These are phyloP conservation scores for Pichia sp. DNA, from an alignment of 1,139 yeast genomes.

Conservation along the genomic window DNA sequence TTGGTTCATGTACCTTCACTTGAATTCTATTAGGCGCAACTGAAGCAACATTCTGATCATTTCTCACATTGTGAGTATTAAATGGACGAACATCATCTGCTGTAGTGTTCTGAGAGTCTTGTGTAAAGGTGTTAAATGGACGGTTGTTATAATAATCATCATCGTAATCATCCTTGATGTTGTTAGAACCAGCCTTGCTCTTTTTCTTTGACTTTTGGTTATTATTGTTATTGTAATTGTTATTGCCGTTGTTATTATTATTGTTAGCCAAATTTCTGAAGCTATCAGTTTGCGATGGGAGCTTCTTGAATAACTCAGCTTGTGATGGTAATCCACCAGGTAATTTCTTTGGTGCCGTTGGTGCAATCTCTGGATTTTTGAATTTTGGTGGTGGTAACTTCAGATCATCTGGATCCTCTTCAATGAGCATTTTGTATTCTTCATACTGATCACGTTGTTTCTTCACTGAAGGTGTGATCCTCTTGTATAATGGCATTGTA, in stretches of 20 bases:
- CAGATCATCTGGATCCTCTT: slow-evolving; percentile 3
- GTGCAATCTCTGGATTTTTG: slow-evolving; percentile 3
- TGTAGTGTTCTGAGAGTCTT: too few relatives aligned
- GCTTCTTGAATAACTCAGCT: slow-evolving; percentile 1
- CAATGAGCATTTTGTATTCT: slow-evolving; percentile 1
- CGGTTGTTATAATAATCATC: slow-evolving; percentile 1
- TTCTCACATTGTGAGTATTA: too few relatives aligned
- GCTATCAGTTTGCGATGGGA: not conserved
- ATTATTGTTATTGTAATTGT: not conserved
- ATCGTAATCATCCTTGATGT: not conserved
- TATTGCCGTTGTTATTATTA: not conserved
- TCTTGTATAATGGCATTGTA: slow-evolving; percentile 5
- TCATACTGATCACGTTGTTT: slow-evolving; percentile 3
- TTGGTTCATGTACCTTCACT: too few relatives aligned
- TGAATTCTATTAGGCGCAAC: too few relatives aligned
- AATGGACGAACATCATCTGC: too few relatives aligned
- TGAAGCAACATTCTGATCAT: too few relatives aligned
- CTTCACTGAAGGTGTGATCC: slow-evolving; percentile 7
- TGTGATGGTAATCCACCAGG: slow-evolving; percentile 1
- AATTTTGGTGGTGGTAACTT: slow-evolving; percentile 7
- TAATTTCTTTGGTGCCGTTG: not conserved
- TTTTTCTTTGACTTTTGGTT: not conserved
- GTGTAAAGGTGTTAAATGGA: slow-evolving; percentile 5
- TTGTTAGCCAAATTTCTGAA: not conserved
- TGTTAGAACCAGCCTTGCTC: not conserved